Conservation (phyloP, 805 yeast genomes). For the Danielia reshetovae region DNA sequence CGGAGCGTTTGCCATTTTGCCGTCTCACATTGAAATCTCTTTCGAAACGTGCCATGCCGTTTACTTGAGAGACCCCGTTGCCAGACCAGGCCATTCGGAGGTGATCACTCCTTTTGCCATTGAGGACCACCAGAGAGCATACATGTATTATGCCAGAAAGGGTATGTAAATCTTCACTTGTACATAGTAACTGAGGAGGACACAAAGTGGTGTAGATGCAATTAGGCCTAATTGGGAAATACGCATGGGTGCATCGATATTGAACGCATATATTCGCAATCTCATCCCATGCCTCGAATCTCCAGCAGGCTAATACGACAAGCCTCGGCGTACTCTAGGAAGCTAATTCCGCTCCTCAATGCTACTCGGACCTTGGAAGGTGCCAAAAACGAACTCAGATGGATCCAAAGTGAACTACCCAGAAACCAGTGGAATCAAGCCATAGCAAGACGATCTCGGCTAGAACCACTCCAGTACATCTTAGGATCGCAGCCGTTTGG, state of each 20-base stretch:
- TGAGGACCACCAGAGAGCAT: conserved; percentile 86
- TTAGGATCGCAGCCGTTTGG: conserved; percentile 89
- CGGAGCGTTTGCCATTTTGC: conserved; percentile 88
- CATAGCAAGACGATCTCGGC: conserved; percentile 45
- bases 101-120: conserved; percentile 85
- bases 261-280: no score
- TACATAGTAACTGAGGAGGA: conserved; percentile 12
- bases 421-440: conserved; percentile 46
- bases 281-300: conserved; percentile 38
- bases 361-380: conserved; percentile 27
- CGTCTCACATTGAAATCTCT: conserved; percentile 87
- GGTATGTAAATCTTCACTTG: conserved; percentile 44
- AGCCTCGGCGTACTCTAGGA: conserved; percentile 23
- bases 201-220: no score
- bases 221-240: no score
- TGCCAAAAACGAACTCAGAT: conserved; percentile 56
- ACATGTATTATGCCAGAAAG: conserved; percentile 84
- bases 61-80: conserved; percentile 95
- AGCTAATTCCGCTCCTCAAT: conserved; percentile 31
- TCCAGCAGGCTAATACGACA: conserved; percentile 23
- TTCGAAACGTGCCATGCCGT: conserved; percentile 93
- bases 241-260: no score
- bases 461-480: conserved; percentile 79
- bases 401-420: conserved; percentile 63
- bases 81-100: conserved; percentile 95